These are phyloP conservation scores for Candida pseudoglaebosa DNA, from an alignment of 805 yeast genomes.

Conservation along the genomic window DNA sequence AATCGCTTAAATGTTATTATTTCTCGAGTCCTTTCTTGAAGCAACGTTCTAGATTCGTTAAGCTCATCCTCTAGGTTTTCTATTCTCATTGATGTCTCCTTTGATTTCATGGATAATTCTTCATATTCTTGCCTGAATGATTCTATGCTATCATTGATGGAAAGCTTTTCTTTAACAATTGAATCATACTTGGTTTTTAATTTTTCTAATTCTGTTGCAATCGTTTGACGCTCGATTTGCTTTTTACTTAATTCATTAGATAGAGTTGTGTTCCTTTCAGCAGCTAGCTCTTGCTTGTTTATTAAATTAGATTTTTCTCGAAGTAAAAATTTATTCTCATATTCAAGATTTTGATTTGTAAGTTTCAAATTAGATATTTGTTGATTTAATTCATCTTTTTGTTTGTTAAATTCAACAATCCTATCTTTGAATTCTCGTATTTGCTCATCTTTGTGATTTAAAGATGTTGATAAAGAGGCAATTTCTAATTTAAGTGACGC, in stretches of 20 bases:
- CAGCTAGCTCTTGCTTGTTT: slow-evolving; percentile 38
- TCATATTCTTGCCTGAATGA: slow-evolving; percentile 63
- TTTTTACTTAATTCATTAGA: slow-evolving; percentile 36
- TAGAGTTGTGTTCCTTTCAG: slow-evolving; percentile 26
- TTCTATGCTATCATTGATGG: slow-evolving; percentile 38
- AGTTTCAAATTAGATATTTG: slow-evolving; percentile 34
- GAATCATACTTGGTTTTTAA: slow-evolving; percentile 34
- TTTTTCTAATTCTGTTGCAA: slow-evolving; percentile 37
- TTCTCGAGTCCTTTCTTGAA: slow-evolving; percentile 82
- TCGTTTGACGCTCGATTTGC: slow-evolving; percentile 40
- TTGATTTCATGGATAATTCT: slow-evolving; percentile 61
- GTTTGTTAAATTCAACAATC: slow-evolving; percentile 34
- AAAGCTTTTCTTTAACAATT: slow-evolving; percentile 28
- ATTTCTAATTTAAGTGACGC: slow-evolving; percentile 47
- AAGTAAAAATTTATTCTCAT: slow-evolving; percentile 27
- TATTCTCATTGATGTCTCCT: slow-evolving; percentile 57
- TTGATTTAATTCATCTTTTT: slow-evolving; percentile 37
- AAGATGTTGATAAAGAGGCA: slow-evolving; percentile 41
- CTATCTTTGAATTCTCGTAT: slow-evolving; percentile 34
- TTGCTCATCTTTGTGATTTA: slow-evolving; percentile 42
- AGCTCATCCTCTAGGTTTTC: slow-evolving; percentile 79
- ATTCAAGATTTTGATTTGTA: slow-evolving; percentile 36
- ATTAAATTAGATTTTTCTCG: slow-evolving; percentile 39
- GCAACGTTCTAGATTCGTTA: slow-evolving; percentile 62
- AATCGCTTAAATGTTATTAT: slow-evolving; percentile 66